These are phyloP conservation scores for Diutina mesorugosa DNA, from an alignment of 1,139 yeast genomes.

Conservation along the genomic window DNA sequence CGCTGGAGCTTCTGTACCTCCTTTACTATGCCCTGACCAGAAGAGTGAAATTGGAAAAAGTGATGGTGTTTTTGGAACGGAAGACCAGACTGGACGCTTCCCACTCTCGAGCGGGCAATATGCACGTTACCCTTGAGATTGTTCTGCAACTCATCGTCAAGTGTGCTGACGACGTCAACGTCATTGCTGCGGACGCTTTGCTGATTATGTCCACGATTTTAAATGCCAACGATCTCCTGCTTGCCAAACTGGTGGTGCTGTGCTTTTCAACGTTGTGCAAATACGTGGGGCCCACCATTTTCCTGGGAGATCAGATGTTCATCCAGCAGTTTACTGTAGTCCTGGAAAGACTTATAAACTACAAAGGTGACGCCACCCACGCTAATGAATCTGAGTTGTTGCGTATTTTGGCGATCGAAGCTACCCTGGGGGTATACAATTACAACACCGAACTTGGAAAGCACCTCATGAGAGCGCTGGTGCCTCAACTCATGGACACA, in stretches of 20 bases:
- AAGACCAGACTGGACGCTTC: constrained; percentile 53
- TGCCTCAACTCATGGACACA: constrained; percentile 28
- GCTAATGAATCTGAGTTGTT: constrained; percentile 34
- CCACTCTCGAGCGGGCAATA: constrained; percentile 59
- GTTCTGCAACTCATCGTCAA: constrained; percentile 55
- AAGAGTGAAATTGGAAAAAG: constrained; percentile 78
- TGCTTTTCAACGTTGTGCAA: constrained; percentile 51
- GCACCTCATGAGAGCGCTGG: constrained; percentile 21
- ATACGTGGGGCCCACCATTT: constrained; percentile 53
- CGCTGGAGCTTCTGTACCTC: constrained; percentile 80
- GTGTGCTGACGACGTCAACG: constrained; percentile 74
- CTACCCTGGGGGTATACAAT: constrained; percentile 28
- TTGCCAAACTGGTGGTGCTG: constrained; percentile 37
- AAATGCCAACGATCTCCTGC: constrained; percentile 38
- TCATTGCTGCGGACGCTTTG: constrained; percentile 57
- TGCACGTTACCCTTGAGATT: constrained; percentile 70
- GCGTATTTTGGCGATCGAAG: constrained; percentile 21
- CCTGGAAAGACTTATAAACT: constrained; percentile 20
- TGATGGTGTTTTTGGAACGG: constrained; percentile 53
- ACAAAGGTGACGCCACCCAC: constrained; percentile 18
- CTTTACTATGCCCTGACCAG: constrained; percentile 88
- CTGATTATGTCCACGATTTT: constrained; percentile 33
- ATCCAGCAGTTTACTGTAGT: constrained; percentile 36
- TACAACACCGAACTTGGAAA: constrained; percentile 24
- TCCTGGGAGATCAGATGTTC: constrained; percentile 59